Evolutionary conservation across 1,284 basidiomycete species (phyloP).

Genomic region (Puccinia sorghi): DNA sequence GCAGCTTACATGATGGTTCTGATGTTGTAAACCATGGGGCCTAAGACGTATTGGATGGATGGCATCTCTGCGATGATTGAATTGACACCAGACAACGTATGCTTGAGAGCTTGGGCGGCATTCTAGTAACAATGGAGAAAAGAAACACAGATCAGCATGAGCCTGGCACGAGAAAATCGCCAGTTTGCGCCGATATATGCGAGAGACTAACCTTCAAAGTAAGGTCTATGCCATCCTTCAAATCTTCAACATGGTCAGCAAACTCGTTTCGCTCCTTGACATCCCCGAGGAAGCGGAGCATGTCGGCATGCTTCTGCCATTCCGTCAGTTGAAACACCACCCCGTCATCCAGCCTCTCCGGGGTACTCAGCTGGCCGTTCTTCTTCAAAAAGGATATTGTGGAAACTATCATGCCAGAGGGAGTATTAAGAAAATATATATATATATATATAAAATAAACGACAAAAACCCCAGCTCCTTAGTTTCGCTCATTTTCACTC

Average conservation of each 20-base stretch:
- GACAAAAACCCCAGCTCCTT: no score
- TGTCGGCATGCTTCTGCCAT: slow-evolving; percentile 29
- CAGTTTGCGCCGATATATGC: background rate
- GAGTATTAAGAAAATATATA: background rate
- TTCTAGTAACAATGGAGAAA: background rate
- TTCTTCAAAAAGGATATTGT: slow-evolving; percentile 14
- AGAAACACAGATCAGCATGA: background rate
- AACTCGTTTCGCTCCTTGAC: slow-evolving; percentile 2
- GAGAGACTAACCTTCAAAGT: slow-evolving; percentile 5
- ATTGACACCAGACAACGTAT: slow-evolving; percentile 10
- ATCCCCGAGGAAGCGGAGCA: slow-evolving; percentile 21
- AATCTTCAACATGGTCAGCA: background rate
- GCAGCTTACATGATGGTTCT: background rate
- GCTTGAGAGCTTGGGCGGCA: background rate
- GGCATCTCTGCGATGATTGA: slow-evolving; percentile 11
- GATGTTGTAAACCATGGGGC: slow-evolving; percentile 37
- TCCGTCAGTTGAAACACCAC: slow-evolving; percentile 16
- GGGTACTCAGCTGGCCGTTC: background rate
- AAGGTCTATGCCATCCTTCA: background rate
- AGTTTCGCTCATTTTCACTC: background rate
- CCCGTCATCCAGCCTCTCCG: background rate
- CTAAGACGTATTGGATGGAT: slow-evolving; percentile 15
- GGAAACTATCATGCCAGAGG: background rate
- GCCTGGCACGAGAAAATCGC: background rate
- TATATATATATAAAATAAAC: no score